Base-by-base conservation (phyloP, 768 basidiomycete species). In the Calocera cornea region DNA sequence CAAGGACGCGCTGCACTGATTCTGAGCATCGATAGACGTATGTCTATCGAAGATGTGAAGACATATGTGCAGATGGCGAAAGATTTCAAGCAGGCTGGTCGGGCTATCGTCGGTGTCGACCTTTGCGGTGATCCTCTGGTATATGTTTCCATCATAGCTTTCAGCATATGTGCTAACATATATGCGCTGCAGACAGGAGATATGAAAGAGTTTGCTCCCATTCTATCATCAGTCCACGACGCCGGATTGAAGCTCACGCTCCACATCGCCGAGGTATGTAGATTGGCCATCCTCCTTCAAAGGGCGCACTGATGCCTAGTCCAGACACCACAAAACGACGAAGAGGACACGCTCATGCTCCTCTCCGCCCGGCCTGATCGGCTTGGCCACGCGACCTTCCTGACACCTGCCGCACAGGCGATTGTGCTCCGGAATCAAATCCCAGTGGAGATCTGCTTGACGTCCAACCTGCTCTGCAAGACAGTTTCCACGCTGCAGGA, bases 381-480 rank as follows among this genome's bases (percentile, higher is more conserved):
- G 47, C 78, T 93, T 0, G 88, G 91, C 0, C 91, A 93, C 69
- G 91, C 89, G 1, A 92, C 91, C 0, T 92, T 88, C 76, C 80
- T 94, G 27, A 78, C 85, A 68, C 82, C 83, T 1, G 83, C 84
- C 54, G 83, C 84, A 0, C 82, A 83, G 68, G 75, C 78, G 1
- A 73, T 86, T 41, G 87, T 90, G 8, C 76, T 83, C 65, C 72
- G 79, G 29, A 81, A 83, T 40, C 83, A 83, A 47, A 82, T 79
- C 24, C 84, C 84, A 73, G 82, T 92, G 41, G 91, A 93, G 75
- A 86, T 93, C 47, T 93, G 91, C 73, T 80, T 93, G 33, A 86
- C 82, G 19, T 92, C 90, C 0, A 92, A 92, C 75, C 72, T 92
- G 12, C 70, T 90, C 85, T 88, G 84, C 77, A 90, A 88, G 74